Percentiles rank a stretch among this genome's conserved stretches.
Evolutionary conservation across 805 yeast genomes (phyloP).

Genomic region (Candida boleticola): DNA sequence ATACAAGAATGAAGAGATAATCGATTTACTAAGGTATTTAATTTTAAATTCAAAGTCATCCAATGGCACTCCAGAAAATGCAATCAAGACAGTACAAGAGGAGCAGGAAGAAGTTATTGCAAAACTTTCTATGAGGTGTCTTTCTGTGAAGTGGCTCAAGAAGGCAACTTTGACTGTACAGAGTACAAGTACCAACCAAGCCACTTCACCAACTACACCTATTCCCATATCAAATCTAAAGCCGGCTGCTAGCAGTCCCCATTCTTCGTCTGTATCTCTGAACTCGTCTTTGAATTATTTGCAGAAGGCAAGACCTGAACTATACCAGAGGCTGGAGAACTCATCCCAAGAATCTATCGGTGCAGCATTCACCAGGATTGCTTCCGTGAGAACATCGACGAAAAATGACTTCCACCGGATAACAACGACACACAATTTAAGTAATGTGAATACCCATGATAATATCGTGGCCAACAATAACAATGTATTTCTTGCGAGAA

Average conservation of each 20-base stretch:
- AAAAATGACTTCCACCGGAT: slow-evolving; percentile 35
- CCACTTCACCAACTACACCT: background rate
- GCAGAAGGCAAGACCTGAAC: slow-evolving; percentile 3
- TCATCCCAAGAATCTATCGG: slow-evolving; percentile 20
- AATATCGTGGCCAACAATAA: slow-evolving; percentile 21
- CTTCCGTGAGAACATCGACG: slow-evolving; percentile 35
- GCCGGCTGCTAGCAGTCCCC: background rate
- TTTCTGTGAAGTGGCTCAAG: slow-evolving; percentile 34
- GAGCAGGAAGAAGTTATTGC: slow-evolving; percentile 22
- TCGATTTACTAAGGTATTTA: slow-evolving; percentile 50
- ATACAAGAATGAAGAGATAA: slow-evolving; percentile 58
- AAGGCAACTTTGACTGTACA: slow-evolving; percentile 5
- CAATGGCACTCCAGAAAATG: background rate
- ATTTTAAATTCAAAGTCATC: slow-evolving; percentile 23
- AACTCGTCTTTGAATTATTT: slow-evolving; percentile 2
- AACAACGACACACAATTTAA: slow-evolving; percentile 27
- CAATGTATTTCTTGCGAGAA: slow-evolving; percentile 24
- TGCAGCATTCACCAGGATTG: slow-evolving; percentile 25
- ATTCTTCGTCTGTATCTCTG: slow-evolving; percentile 10
- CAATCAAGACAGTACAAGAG: slow-evolving; percentile 1
- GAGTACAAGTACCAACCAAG: background rate
- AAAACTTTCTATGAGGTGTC: slow-evolving; percentile 33
- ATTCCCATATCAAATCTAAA: background rate
- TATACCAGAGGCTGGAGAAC: slow-evolving; percentile 5
- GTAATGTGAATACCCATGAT: background rate